These are phyloP conservation scores for Rubia peregrina DNA, from an alignment of 305 asterid genomes.

Conservation along the genomic window DNA sequence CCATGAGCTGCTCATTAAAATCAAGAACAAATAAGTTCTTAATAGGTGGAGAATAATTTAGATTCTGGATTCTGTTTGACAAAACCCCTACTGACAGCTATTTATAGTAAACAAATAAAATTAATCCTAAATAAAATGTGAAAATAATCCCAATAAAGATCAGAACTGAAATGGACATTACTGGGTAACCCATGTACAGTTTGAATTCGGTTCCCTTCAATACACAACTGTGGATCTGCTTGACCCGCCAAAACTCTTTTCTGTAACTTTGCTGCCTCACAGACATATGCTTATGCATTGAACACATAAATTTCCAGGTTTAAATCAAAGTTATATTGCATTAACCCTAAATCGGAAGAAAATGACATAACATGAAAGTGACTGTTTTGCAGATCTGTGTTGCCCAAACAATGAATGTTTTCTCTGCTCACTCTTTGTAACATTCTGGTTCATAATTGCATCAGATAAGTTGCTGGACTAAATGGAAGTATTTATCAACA, in stretches of 20 bases:
- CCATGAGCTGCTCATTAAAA: neutral
- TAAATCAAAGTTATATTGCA: neutral
- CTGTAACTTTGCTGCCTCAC: neutral
- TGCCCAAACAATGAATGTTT: neutral
- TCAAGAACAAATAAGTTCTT: neutral
- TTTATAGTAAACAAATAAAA: too few relatives aligned
- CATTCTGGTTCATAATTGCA: neutral
- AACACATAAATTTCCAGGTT: neutral
- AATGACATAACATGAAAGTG: neutral
- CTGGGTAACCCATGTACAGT: too few relatives aligned
- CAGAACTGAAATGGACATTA: too few relatives aligned
- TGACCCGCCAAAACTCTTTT: neutral
- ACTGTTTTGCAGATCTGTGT: neutral
- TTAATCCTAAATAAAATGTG: too few relatives aligned
- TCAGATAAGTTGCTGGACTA: neutral
- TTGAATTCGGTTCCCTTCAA: neutral
- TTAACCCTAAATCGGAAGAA: neutral
- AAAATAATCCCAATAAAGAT: too few relatives aligned
- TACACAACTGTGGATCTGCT: neutral
- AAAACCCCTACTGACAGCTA: neutral
- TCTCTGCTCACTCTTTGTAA: neutral
- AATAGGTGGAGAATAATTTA: neutral
- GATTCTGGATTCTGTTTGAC: neutral
- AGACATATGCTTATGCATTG: neutral
- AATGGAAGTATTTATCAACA: neutral